Evolutionary conservation across 805 yeast genomes (phyloP), one percentile per base, ranked within the genome.

Genomic region (Myxozyma udenii): DNA sequence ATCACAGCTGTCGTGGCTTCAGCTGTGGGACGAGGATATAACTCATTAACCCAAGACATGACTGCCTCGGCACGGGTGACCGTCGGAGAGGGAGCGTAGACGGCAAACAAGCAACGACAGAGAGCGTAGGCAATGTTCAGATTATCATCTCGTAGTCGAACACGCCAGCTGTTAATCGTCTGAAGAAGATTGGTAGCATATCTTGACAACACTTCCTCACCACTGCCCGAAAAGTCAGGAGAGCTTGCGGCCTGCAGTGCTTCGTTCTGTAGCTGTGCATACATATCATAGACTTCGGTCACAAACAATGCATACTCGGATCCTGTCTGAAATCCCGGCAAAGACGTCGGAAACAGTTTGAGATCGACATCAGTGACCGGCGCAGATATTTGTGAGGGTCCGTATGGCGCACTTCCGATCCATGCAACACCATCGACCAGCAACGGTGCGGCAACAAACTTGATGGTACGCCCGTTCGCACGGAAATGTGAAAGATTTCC

Each of bases 41-140:
- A 41, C 42, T 44, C 43, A 39, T 66, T 66, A 23, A 67, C 57
- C 71, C 70, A 67, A 3, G 58, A 55, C 51, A 62, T 48, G 12
- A 66, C 41, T 9, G 51, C 50, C n/a, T 53, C 54, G 9, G 63
- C 55, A 23, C 65, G 44, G 19, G 52, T 46, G 19, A 45, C 41
- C 21, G 25, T 47, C 7, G 50, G 42, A 18, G 42, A 43, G 7
- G 48, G 35, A 45, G 63, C 64, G 28, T 53, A 50, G n/a, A 60
- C 50, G 12, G 63, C 55, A 18, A 57, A 45, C 33, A 64, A 38
- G 28, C 66, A 62, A 4, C 42, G 36, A 25, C 56, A 51, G 41
- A 65, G 52, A 21, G 46, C 50, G 12, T 51, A 49, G 3, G 63
- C 64, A 22, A 61, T 66, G 3, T 41, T 44, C 5, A 61, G 51